Percentiles rank a stretch among this genome's conserved stretches.
Evolutionary conservation across 73 alveolate species (phyloP).

Genomic region (Loxodes magnus): DNA sequence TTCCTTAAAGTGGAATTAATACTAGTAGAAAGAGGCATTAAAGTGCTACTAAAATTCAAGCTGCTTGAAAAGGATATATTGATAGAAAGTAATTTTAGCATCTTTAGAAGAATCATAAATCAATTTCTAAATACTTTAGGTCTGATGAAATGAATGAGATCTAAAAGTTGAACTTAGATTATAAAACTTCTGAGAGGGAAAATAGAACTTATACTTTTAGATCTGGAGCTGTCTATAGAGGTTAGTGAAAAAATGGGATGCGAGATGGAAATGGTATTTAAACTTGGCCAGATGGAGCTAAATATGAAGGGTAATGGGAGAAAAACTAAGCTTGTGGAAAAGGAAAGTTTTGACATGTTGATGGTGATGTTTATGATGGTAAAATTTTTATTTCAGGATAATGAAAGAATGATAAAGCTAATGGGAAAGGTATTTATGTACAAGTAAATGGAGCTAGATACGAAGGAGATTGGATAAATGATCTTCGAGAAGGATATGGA

Average conservation of each 20-base stretch:
- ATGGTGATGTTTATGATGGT: conserved; percentile 50
- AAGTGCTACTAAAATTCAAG: conserved; percentile 11
- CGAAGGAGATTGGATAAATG: conserved; percentile 26
- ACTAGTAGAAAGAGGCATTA: too few species aligned
- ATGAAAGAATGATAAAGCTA: conserved; percentile 39
- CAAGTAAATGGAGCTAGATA: conserved; percentile 27
- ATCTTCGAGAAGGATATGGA: conserved; percentile 16
- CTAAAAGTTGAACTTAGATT: conserved; percentile 6
- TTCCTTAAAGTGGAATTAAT: too few species aligned
- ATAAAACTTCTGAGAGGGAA: conserved; percentile 31
- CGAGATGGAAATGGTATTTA: conserved; percentile 61
- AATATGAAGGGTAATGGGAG: conserved; percentile 39
- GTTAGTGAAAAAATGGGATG: conserved; percentile 62
- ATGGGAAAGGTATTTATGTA: conserved; percentile 38
- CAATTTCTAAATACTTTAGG: conserved; percentile 19
- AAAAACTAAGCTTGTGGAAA: conserved; percentile 38
- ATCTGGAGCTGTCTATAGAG: conserved; percentile 54
- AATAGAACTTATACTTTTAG: conserved; percentile 47
- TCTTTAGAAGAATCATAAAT: background rate
- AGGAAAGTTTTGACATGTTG: conserved; percentile 34
- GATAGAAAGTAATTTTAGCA: background rate
- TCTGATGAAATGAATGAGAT: conserved; percentile 23
- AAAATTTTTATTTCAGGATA: conserved; percentile 21
- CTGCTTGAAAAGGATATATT: conserved; percentile 5
- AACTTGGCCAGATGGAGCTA: conserved; percentile 23